Evolutionary conservation across 1,284 basidiomycete species (phyloP).

Genomic region (Filobasidium uniguttulatum): DNA sequence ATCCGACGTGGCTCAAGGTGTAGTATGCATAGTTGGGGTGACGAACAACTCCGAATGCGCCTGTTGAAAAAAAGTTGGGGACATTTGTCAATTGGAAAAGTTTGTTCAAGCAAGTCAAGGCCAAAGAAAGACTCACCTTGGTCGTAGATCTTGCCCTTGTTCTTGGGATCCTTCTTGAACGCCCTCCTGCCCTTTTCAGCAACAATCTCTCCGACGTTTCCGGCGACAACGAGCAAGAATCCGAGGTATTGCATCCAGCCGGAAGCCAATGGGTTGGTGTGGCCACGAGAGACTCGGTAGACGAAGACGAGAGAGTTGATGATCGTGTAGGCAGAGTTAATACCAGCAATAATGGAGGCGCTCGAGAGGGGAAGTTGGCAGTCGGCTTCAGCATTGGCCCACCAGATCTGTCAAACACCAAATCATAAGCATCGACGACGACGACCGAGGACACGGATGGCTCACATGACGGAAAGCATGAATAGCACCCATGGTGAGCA

Average conservation of each 20-base stretch:
- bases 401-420: conserved; percentile 13
- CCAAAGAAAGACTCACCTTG: conserved; percentile 4
- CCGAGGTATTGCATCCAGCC: conserved; percentile 16
- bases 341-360: conserved; percentile 5
- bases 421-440: not conserved
- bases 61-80: not conserved
- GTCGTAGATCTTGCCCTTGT: conserved; percentile 13
- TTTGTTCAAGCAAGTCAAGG: not conserved
- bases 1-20: conserved; percentile 12
- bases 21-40: conserved; percentile 16
- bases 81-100: not conserved
- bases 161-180: conserved; percentile 13
- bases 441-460: not conserved
- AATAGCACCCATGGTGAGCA: conserved; percentile 11
- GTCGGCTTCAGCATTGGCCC: conserved; percentile 10
- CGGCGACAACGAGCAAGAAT: conserved; percentile 6
- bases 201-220: conserved; percentile 10
- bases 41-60: conserved; percentile 12
- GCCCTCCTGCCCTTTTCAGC: conserved; percentile 9
- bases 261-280: conserved; percentile 9
- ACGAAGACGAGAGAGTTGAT: conserved; percentile 16
- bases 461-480: conserved; percentile 13
- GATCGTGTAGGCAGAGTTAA: conserved; percentile 8
- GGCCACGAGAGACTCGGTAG: conserved; percentile 10
- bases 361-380: conserved; percentile 2